These are phyloP conservation scores for Candida namnaoensis DNA, from an alignment of 805 yeast species.

Conservation along the genomic window DNA sequence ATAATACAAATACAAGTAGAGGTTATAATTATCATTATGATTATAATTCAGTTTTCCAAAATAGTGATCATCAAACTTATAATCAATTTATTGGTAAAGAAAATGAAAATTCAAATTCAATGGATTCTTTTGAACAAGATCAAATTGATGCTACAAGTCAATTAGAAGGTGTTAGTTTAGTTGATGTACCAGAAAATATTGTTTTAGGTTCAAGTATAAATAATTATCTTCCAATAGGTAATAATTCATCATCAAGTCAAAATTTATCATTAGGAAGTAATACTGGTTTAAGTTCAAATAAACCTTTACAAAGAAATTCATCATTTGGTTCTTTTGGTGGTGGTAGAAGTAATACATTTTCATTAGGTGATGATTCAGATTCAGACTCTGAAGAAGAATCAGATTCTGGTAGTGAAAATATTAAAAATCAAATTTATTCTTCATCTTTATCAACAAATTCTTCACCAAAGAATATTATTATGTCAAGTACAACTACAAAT, in stretches of 20 bases:
- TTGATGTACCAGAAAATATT: constrained; percentile 20
- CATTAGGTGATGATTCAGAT: constrained; percentile 15
- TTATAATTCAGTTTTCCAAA: constrained; percentile 67
- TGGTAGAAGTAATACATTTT: not conserved
- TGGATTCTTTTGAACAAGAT: constrained; percentile 10
- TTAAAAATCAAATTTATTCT: too few relatives aligned
- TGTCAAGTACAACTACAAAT: constrained; percentile 4
- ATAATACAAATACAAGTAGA: constrained; percentile 62
- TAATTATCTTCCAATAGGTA: constrained; percentile 3
- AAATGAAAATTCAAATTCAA: not conserved
- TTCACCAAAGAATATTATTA: too few relatives aligned
- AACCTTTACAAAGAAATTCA: too few relatives aligned
- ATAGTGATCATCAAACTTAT: constrained; percentile 23
- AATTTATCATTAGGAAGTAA: too few relatives aligned
- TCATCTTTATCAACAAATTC: too few relatives aligned
- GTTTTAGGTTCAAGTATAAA: constrained; percentile 17
- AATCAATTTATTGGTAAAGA: constrained; percentile 3
- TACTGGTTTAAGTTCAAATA: too few relatives aligned
- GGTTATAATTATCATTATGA: constrained; percentile 76
- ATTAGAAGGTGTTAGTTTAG: constrained; percentile 17
- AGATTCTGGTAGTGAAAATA: too few relatives aligned
- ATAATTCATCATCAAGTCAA: too few relatives aligned
- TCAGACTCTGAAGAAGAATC: constrained; percentile 19
- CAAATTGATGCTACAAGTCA: constrained; percentile 10
- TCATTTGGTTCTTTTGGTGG: too few relatives aligned